Evolutionary conservation across 1,284 basidiomycete genomes (phyloP).

Genomic region (Kalmanozyma brasiliensis): DNA sequence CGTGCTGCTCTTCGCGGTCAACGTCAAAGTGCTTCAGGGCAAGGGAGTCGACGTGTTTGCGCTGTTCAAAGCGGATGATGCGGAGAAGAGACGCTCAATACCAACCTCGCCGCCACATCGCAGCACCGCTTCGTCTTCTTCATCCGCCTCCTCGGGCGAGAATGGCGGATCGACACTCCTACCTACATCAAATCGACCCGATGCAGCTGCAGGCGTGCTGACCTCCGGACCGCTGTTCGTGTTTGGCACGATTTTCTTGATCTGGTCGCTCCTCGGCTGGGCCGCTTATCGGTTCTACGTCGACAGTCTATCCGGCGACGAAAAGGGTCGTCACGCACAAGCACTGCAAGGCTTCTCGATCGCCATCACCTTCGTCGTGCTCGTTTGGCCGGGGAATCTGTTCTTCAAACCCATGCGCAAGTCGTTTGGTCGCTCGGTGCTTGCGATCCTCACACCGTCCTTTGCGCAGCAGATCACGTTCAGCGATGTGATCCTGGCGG

Average conservation of each 20-base stretch:
- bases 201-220: background rate
- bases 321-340: constrained; percentile 58
- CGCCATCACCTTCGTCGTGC: constrained; percentile 30
- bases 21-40: constrained; percentile 42
- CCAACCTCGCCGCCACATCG: constrained; percentile 3
- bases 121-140: constrained; percentile 15
- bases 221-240: constrained; percentile 24
- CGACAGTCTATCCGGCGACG: constrained; percentile 45
- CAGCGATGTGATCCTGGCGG: constrained; percentile 91
- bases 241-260: constrained; percentile 40
- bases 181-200: constrained; percentile 11
- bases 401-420: constrained; percentile 44
- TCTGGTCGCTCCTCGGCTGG: constrained; percentile 59
- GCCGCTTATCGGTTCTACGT: constrained; percentile 57
- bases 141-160: constrained; percentile 3
- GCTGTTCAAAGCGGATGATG: constrained; percentile 16
- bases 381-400: constrained; percentile 59
- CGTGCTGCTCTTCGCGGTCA: constrained; percentile 55
- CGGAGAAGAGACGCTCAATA: constrained; percentile 26
- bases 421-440: constrained; percentile 67
- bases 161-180: constrained; percentile 11
- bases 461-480: constrained; percentile 79
- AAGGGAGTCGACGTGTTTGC: constrained; percentile 60
- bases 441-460: constrained; percentile 79
- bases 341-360: constrained; percentile 57